Conservation (phyloP, 2,329 filamentous ascomycete species). For the Cryphonectria radicalis region DNA sequence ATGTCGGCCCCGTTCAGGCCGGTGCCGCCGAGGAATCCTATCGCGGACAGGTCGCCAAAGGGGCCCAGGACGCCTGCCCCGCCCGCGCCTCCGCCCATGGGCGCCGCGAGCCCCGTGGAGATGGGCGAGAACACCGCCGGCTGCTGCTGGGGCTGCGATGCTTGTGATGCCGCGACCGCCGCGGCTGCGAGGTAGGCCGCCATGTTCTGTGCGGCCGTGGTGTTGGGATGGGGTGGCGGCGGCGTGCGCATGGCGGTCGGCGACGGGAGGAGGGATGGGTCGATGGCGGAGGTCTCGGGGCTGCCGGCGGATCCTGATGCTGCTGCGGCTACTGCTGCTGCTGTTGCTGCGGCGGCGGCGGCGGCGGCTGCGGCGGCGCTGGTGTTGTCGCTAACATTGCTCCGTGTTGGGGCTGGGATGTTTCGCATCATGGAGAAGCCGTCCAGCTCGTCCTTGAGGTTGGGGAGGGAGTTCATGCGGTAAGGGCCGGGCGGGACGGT, state of each 20-base stretch:
- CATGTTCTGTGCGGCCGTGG: conserved; percentile 32
- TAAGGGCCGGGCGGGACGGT: conserved; percentile 32
- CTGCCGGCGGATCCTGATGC: conserved; percentile 24
- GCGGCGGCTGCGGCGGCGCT: conserved; percentile 31
- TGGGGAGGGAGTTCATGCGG: conserved; percentile 35
- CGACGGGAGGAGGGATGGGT: conserved; percentile 52
- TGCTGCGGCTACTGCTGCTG: not conserved
- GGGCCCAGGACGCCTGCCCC: conserved; percentile 27
- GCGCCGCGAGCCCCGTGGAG: conserved; percentile 21
- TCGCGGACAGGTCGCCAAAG: conserved; percentile 54
- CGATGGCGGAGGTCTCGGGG: conserved; percentile 42
- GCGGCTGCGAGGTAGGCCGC: conserved; percentile 18
- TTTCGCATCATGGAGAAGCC: conserved; percentile 45
- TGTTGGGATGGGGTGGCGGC: conserved; percentile 30
- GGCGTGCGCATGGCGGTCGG: conserved; percentile 43
- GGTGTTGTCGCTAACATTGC: conserved; percentile 42
- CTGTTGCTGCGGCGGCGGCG: not conserved
- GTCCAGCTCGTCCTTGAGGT: conserved; percentile 45
- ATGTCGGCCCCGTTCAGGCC: conserved; percentile 32
- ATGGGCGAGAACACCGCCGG: conserved; percentile 32
- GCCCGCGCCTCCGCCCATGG: conserved; percentile 28
- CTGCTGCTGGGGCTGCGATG: conserved; percentile 39
- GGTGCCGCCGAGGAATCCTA: conserved; percentile 57
- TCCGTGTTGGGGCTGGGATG: conserved; percentile 46
- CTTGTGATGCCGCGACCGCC: conserved; percentile 36